A percentile compares a stretch with the other conserved stretches of the same genome.
phyloP scores from a whole-genome alignment of 139 green algal species.

The Chlamydomonas sp. region DNA sequence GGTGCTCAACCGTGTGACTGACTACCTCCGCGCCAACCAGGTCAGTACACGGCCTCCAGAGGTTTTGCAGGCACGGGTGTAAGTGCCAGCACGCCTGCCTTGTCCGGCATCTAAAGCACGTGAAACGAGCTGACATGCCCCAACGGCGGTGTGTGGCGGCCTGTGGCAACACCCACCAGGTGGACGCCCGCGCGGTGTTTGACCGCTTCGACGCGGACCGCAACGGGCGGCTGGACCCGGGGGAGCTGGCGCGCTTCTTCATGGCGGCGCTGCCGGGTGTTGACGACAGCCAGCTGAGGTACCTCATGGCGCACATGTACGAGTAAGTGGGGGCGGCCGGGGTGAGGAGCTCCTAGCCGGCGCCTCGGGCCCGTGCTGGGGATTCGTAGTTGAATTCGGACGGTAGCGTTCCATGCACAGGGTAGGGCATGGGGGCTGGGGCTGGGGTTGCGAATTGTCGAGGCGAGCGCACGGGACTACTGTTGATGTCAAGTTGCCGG shows the following conservation, averaged over 20 bases:
- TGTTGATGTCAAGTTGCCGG: too few relatives aligned
- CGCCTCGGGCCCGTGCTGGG: not conserved
- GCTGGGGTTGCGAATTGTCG: too few relatives aligned
- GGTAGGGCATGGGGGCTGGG: too few relatives aligned
- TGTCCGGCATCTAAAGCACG: too few relatives aligned
- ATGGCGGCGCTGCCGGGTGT: not conserved
- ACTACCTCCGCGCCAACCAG: conserved; percentile 17
- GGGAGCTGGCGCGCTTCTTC: conserved; percentile 32
- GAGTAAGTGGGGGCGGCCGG: conserved; percentile 1
- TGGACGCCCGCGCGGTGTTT: conserved; percentile 14
- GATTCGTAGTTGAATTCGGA: too few relatives aligned
- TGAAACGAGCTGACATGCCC: too few relatives aligned
- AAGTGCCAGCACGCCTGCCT: too few relatives aligned
- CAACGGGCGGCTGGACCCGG: conserved; percentile 31
- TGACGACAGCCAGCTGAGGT: conserved; percentile 13
- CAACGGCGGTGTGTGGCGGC: not conserved
- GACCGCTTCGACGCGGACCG: conserved; percentile 12
- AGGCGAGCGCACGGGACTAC: too few relatives aligned
- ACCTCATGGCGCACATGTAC: conserved; percentile 37
- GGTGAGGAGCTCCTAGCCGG: not conserved
- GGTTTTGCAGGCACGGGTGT: too few relatives aligned
- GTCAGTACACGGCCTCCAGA: not conserved
- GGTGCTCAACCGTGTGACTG: not conserved
- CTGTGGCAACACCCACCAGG: conserved; percentile 9
- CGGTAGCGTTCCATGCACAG: too few relatives aligned